A percentile compares a stretch with the other conserved stretches of the same genome.
Evolutionary conservation across 495 filamentous ascomycete species (phyloP).

Genomic region (Neurospora sp.): DNA sequence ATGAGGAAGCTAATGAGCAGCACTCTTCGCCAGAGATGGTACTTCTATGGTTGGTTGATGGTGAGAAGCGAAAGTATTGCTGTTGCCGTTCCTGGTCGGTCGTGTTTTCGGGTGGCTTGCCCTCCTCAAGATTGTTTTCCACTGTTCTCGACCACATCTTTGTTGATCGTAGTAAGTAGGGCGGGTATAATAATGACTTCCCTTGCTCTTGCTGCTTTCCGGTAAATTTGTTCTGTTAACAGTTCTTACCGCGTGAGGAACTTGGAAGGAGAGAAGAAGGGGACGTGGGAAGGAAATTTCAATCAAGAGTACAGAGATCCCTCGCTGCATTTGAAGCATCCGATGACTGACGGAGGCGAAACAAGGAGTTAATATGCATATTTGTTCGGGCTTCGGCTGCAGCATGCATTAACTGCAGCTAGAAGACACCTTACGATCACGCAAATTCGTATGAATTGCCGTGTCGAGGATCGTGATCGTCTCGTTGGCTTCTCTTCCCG

Average conservation of each 20-base stretch:
- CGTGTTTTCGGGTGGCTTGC: neutral
- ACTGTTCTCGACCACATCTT: neutral
- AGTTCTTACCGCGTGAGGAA: neutral
- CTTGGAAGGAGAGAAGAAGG: neutral
- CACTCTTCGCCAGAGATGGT: neutral
- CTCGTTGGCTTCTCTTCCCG: neutral
- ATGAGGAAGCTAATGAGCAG: neutral
- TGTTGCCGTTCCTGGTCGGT: neutral
- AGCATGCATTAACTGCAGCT: neutral
- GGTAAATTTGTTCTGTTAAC: neutral
- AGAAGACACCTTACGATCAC: neutral
- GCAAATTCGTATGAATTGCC: neutral
- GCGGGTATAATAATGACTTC: neutral
- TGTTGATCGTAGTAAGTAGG: neutral
- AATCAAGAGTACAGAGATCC: neutral
- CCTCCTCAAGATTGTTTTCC: neutral
- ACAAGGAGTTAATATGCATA: neutral
- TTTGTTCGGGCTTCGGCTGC: neutral
- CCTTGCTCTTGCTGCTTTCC: neutral
- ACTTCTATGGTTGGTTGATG: neutral
- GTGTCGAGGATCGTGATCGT: neutral
- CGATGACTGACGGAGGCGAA: neutral
- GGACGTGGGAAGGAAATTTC: neutral
- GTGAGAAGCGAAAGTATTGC: neutral
- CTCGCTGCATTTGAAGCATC: neutral